Percentiles rank a stretch among this genome's conserved stretches.
phyloP scores from a whole-genome alignment of 78 protist species.

The Dictyostelium capitatum region DNA sequence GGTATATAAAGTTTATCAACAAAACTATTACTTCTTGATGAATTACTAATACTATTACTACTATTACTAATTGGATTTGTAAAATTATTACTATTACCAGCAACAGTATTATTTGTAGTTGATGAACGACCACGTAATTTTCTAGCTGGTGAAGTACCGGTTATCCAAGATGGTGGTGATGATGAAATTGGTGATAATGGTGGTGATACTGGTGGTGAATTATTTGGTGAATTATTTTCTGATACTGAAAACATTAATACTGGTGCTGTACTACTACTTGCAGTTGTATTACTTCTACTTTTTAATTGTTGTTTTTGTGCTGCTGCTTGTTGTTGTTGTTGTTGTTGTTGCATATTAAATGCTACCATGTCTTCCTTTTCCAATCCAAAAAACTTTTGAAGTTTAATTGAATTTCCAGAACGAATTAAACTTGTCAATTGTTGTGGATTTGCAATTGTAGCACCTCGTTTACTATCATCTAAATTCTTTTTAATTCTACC shows the following conservation, averaged over 20 bases:
- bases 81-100: background rate
- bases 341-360: slow-evolving; percentile 4
- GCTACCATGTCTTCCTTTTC: slow-evolving; percentile 23
- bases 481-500: slow-evolving; percentile 1
- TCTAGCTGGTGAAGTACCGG: slow-evolving; percentile 68
- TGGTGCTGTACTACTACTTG: background rate
- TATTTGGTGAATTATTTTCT: slow-evolving; percentile 16
- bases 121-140: slow-evolving; percentile 22
- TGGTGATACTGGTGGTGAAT: slow-evolving; percentile 60
- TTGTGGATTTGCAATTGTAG: slow-evolving; percentile 51
- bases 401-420: slow-evolving; percentile 12
- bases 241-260: background rate
- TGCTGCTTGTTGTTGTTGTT: background rate
- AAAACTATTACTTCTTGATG: background rate
- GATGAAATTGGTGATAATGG: slow-evolving; percentile 5
- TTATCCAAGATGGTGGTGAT: slow-evolving; percentile 44
- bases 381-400: slow-evolving; percentile 40
- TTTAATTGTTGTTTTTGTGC: background rate
- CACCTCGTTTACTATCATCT: background rate
- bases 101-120: background rate
- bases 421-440: slow-evolving; percentile 18
- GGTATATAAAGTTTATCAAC: background rate
- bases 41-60: background rate
- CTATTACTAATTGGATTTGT: background rate
- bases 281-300: background rate